A percentile compares a stretch with the other conserved stretches of the same genome.
Conservation (phyloP, 2,329 filamentous ascomycete species). For the Emericellopsis atlantica region DNA sequence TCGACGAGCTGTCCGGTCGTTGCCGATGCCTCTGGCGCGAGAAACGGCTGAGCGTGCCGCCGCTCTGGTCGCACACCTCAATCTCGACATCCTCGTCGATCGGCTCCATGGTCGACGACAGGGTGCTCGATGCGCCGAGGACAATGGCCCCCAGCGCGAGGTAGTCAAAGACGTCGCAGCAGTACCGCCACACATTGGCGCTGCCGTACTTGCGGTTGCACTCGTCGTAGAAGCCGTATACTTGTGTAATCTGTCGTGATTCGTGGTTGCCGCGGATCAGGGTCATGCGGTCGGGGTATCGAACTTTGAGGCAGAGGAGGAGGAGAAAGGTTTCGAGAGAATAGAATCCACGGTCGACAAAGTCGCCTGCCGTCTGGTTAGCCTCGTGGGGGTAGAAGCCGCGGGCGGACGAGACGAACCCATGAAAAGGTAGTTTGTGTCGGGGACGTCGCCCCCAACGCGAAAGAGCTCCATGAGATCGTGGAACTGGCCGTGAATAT, state of each 20-base stretch:
- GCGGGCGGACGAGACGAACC: constrained; percentile 34
- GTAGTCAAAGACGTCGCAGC: constrained; percentile 97
- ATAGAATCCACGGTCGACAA: constrained; percentile 96
- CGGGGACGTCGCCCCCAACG: constrained; percentile 84
- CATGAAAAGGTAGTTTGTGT: constrained; percentile 97
- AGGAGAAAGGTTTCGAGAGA: constrained; percentile 94
- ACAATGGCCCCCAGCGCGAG: constrained; percentile 82
- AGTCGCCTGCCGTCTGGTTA: constrained; percentile 53
- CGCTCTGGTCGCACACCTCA: constrained; percentile 79
- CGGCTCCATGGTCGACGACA: constrained; percentile 35
- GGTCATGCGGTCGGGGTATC: constrained; percentile 85
- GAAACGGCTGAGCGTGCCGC: constrained; percentile 65
- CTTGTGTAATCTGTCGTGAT: constrained; percentile 90
- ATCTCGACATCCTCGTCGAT: constrained; percentile 72
- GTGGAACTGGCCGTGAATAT: constrained; percentile 95
- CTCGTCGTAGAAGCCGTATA: constrained; percentile 98
- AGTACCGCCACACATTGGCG: constrained; percentile 94
- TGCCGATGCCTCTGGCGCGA: constrained; percentile 30
- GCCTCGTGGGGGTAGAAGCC: background rate
- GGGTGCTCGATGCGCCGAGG: constrained; percentile 65
- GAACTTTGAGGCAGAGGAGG: constrained; percentile 52
- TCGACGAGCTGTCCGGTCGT: constrained; percentile 8
- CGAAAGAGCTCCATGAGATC: constrained; percentile 95
- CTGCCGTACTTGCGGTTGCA: constrained; percentile 92
- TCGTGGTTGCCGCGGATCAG: constrained; percentile 96